phyloP scores from a whole-genome alignment of 1,284 basidiomycete genomes.

The Cutaneotrichosporon sp. region DNA sequence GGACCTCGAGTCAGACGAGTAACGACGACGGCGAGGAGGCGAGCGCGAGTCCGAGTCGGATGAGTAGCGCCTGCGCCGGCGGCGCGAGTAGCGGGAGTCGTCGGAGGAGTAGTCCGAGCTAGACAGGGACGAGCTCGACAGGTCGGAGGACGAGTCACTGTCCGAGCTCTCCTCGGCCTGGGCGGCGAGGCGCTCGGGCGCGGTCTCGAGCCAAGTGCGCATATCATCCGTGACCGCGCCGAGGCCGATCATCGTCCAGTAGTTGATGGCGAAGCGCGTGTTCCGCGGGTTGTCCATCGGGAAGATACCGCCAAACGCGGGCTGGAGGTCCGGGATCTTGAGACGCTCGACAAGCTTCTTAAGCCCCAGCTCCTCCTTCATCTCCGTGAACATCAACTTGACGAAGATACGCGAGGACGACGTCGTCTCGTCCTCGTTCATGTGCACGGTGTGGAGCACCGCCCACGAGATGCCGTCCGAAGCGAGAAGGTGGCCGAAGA shows the following conservation, averaged over 20 bases:
- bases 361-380: constrained; percentile 90
- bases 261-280: constrained; percentile 97
- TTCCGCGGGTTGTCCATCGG: constrained; percentile 95
- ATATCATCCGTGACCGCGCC: constrained; percentile 92
- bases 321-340: constrained; percentile 76
- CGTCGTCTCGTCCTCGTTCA: constrained; percentile 98
- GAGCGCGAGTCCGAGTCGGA: constrained; percentile 20
- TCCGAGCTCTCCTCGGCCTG: constrained; percentile 66
- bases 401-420: constrained; percentile 95
- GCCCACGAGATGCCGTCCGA: constrained; percentile 90
- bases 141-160: constrained; percentile 57
- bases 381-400: constrained; percentile 93
- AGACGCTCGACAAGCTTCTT: constrained; percentile 81
- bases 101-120: constrained; percentile 56
- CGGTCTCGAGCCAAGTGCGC: constrained; percentile 94
- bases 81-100: constrained; percentile 24
- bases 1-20: constrained; percentile 28
- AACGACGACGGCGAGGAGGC: constrained; percentile 23
- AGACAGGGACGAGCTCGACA: constrained; percentile 45
- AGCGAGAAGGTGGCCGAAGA: constrained; percentile 88
- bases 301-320: constrained; percentile 82
- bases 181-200: constrained; percentile 86
- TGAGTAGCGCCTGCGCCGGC: constrained; percentile 19
- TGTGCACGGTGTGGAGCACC: constrained; percentile 77
- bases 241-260: constrained; percentile 90